These are phyloP conservation scores for Rhodotorula babjevae DNA, from an alignment of 768 basidiomycete genomes.

Conservation along the genomic window DNA sequence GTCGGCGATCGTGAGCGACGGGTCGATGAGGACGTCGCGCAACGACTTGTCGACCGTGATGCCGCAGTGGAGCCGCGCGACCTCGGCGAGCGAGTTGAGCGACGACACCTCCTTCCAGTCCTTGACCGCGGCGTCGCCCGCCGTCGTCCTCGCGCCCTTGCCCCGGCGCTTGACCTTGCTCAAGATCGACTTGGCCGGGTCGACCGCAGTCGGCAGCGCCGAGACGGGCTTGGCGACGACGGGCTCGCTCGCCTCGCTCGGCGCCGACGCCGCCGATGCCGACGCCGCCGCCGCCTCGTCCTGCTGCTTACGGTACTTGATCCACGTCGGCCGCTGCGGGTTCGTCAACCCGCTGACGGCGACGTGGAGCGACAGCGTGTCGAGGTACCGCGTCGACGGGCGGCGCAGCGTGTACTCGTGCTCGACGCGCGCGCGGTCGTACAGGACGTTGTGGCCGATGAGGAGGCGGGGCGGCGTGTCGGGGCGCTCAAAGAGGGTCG, in stretches of 20 bases:
- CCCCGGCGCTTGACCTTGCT: neutral
- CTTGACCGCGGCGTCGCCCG: constrained; percentile 10
- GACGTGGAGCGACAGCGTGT: constrained; percentile 92
- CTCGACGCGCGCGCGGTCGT: constrained; percentile 73
- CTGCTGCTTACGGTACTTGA: constrained; percentile 71
- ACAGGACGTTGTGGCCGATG: constrained; percentile 92
- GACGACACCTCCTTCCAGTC: constrained; percentile 90
- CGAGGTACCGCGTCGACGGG: constrained; percentile 73
- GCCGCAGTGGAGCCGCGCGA: constrained; percentile 81
- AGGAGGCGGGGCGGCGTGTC: constrained; percentile 56
- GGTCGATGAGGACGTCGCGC: constrained; percentile 69
- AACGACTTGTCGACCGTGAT: constrained; percentile 72
- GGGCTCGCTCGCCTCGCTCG: neutral
- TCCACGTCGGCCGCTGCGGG: constrained; percentile 90
- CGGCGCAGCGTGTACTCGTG: constrained; percentile 74
- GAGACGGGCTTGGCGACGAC: neutral
- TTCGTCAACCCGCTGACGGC: constrained; percentile 91
- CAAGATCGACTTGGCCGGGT: neutral
- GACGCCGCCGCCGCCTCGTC: constrained; percentile 6
- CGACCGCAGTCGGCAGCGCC: neutral
- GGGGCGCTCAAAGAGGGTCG: constrained; percentile 46
- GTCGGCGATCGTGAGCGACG: constrained; percentile 25
- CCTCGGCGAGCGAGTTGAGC: constrained; percentile 83
- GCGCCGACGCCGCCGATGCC: neutral
- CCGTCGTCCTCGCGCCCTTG: constrained; percentile 5